phyloP scores from a whole-genome alignment of 164 flowering plant genomes.

The Liquidambar formosana region DNA sequence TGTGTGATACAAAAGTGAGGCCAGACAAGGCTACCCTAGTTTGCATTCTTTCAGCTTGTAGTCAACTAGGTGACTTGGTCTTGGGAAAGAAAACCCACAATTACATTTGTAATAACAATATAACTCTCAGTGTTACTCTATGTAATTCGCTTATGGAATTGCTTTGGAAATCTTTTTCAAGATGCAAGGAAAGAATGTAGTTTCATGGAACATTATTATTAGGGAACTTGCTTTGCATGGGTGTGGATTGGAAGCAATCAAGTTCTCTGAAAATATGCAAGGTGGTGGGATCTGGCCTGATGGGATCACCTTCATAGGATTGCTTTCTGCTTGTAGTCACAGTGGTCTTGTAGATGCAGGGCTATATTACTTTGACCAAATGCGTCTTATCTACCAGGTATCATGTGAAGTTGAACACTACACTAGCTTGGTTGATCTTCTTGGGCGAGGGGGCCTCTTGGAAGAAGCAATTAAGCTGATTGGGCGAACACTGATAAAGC shows the following conservation, averaged over 20 bases:
- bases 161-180: conserved; percentile 35
- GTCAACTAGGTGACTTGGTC: conserved; percentile 45
- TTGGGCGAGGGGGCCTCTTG: conserved; percentile 48
- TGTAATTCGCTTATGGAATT: conserved; percentile 36
- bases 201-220: conserved; percentile 57
- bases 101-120: conserved; percentile 14
- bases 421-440: conserved; percentile 59
- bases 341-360: conserved; percentile 50
- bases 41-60: conserved; percentile 45
- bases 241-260: conserved; percentile 31
- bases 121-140: conserved; percentile 28
- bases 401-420: conserved; percentile 43
- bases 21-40: conserved; percentile 48
- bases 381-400: conserved; percentile 32
- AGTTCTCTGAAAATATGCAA: conserved; percentile 45
- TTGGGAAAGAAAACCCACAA: conserved; percentile 38
- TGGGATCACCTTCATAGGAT: conserved; percentile 48
- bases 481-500: conserved; percentile 45
- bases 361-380: conserved; percentile 32
- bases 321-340: conserved; percentile 60
- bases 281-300: conserved; percentile 38
- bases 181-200: conserved; percentile 38
- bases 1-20: conserved; percentile 28
- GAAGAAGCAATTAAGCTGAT: conserved; percentile 44
- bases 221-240: conserved; percentile 58